These are phyloP conservation scores for Capronia americana DNA, from an alignment of 2,329 filamentous ascomycete genomes.

Conservation along the genomic window DNA sequence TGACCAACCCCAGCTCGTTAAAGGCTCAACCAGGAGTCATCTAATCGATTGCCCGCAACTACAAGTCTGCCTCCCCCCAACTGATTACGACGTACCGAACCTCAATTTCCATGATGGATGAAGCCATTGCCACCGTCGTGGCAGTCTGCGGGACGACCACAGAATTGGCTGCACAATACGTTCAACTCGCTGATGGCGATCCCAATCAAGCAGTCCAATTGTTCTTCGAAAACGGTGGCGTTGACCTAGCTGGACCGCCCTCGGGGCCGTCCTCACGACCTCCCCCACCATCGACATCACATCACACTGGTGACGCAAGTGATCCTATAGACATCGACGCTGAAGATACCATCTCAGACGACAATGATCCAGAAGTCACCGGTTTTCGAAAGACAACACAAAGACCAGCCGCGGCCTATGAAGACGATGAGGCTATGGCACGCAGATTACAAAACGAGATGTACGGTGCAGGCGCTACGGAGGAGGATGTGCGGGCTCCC, in stretches of 20 bases:
- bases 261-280: constrained; percentile 48
- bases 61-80: background rate
- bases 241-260: constrained; percentile 56
- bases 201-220: constrained; percentile 85
- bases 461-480: constrained; percentile 65
- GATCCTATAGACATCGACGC: constrained; percentile 73
- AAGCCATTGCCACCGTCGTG: constrained; percentile 75
- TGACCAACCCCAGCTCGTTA: constrained; percentile 10
- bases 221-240: constrained; percentile 86
- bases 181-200: constrained; percentile 83
- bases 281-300: constrained; percentile 41
- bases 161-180: constrained; percentile 78
- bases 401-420: constrained; percentile 50
- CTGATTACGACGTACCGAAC: constrained; percentile 1
- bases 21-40: constrained; percentile 22
- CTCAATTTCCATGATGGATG: constrained; percentile 62
- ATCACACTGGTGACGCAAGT: constrained; percentile 22
- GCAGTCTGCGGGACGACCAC: constrained; percentile 78
- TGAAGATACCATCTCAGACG: constrained; percentile 57
- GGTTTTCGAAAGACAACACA: constrained; percentile 40
- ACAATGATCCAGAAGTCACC: constrained; percentile 50
- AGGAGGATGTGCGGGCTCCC: constrained; percentile 75
- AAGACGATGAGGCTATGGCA: constrained; percentile 94
- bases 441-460: constrained; percentile 89
- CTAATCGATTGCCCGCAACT: constrained; percentile 4